Base-by-base conservation (phyloP, 2,329 filamentous ascomycete species). In the Colletotrichum filicis region DNA sequence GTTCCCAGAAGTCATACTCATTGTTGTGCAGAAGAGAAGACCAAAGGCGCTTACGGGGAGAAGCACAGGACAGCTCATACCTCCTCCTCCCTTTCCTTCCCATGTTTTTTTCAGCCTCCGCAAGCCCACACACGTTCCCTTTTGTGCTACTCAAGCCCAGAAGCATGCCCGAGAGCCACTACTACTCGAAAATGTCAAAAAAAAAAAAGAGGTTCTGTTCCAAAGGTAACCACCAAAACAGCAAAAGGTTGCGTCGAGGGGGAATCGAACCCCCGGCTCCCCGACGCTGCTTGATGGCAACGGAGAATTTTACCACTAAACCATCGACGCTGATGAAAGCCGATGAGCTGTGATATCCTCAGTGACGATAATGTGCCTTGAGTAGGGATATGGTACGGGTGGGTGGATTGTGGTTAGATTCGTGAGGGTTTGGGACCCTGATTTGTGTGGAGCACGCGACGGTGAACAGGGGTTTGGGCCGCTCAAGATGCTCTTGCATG, bases 361-460 rank as follows among this genome's bases (percentile, higher is more conserved):
- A 0, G 0, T 0, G 0, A 0, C 1, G 2, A 1, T 1, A 16
- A 5, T 11, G 42, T 6, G 19, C 2, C 0, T 14, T n/a, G 3
- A 32, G 7, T 61, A 12, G 16, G 24, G 2, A 35, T 24, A 0
- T 3, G 1, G 12, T 4, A 6, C 1, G 5, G 14, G n/a, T 53
- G 26, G 22, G 19, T 19, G n/a, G 46, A 8, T 52, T 52, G 28
- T 35, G 46, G 12, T n/a, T 16, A n/a, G 4, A 35, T 52, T 52
- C 6, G 16, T 2, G 14, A 35, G 60, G 60, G 19, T 63, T 63
- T 30, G n/a, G 60, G 22, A 42, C 60, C 42, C 22, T 28, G 12
- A 11, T 24, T 3, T 4, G 19, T 52, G 60, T 53, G 60, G 60
- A 22, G 60, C 28, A 22, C 46, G 59, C 8, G 35, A 6, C 12